Conservation (phyloP, 2,329 filamentous ascomycete genomes). For the Dothideomycetes sp. region DNA sequence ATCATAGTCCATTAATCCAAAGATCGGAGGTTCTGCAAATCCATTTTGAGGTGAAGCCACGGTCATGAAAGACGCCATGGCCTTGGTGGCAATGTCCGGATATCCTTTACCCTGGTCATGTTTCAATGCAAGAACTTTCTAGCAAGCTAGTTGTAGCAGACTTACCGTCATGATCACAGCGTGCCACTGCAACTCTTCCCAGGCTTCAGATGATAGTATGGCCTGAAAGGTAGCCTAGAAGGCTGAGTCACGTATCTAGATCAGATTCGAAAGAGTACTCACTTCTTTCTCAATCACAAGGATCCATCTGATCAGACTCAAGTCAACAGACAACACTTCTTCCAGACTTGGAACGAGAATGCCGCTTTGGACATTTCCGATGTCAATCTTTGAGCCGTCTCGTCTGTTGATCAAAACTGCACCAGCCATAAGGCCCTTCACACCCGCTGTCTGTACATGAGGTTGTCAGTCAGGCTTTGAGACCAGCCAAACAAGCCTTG, state of each 20-base stretch:
- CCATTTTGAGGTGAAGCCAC: conserved; percentile 37
- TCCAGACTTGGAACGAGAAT: conserved; percentile 49
- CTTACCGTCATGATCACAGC: conserved; percentile 60
- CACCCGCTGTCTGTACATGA: conserved; percentile 51
- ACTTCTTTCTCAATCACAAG: conserved; percentile 75
- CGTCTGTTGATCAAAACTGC: conserved; percentile 40
- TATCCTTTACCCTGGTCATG: conserved; percentile 64
- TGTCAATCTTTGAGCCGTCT: conserved; percentile 37
- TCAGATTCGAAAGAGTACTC: conserved; percentile 12
- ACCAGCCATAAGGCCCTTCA: conserved; percentile 63
- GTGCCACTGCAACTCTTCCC: conserved; percentile 40
- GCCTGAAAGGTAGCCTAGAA: conserved; percentile 64
- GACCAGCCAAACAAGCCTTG: neutral
- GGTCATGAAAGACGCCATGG: conserved; percentile 51
- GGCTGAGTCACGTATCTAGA: conserved; percentile 17
- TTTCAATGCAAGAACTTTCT: neutral
- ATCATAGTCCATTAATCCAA: conserved; percentile 64
- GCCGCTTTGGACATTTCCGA: conserved; percentile 41
- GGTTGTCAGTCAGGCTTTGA: neutral
- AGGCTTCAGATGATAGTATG: conserved; percentile 49
- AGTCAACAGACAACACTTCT: conserved; percentile 42
- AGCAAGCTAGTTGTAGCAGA: neutral
- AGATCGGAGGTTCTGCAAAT: conserved; percentile 40
- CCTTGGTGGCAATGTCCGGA: conserved; percentile 62
- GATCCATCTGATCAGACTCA: conserved; percentile 51